Percentiles rank a stretch among this genome's conserved stretches.
These are phyloP conservation scores for Malassezia furfur DNA, from an alignment of 1,284 basidiomycete species.

Conservation along the genomic window DNA sequence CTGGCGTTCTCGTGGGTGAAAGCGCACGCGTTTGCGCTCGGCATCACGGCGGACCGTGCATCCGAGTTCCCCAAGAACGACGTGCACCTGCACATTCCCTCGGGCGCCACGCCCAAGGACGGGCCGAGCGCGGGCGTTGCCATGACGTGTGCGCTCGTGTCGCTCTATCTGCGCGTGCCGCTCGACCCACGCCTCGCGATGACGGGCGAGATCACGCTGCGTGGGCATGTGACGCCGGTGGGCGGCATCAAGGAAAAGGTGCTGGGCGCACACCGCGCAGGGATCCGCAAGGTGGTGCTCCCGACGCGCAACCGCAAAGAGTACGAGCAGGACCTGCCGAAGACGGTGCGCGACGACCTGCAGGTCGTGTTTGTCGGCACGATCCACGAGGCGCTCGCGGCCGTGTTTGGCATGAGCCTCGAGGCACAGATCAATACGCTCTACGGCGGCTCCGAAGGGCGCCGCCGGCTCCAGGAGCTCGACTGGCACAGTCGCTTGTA, in stretches of 20 bases:
- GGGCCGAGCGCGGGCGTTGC: constrained; percentile 74
- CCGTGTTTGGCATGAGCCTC: constrained; percentile 49
- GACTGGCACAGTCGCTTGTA: constrained; percentile 16
- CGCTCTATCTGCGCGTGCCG: constrained; percentile 64
- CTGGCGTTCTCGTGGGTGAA: constrained; percentile 62
- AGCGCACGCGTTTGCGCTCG: constrained; percentile 67
- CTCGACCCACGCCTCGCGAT: constrained; percentile 41
- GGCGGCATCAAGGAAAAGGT: constrained; percentile 47
- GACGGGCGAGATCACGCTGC: constrained; percentile 44
- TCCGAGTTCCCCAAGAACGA: constrained; percentile 71
- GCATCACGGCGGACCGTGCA: constrained; percentile 60
- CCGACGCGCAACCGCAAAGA: constrained; percentile 74
- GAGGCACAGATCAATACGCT: constrained; percentile 13
- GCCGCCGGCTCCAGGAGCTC: constrained; percentile 15
- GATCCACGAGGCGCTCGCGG: constrained; percentile 67
- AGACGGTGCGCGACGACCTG: constrained; percentile 62
- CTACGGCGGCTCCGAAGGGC: constrained; percentile 7
- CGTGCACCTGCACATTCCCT: constrained; percentile 76
- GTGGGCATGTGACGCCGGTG: constrained; percentile 42
- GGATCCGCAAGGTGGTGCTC: constrained; percentile 68
- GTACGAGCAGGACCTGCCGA: constrained; percentile 69
- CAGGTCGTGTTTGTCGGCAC: constrained; percentile 70
- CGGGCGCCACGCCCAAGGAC: constrained; percentile 79
- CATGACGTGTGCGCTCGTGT: constrained; percentile 75
- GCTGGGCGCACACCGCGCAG: constrained; percentile 57